Evolutionary conservation across 106 monocot genomes (phyloP).

Genomic region (Dactylorhiza incarnata): DNA sequence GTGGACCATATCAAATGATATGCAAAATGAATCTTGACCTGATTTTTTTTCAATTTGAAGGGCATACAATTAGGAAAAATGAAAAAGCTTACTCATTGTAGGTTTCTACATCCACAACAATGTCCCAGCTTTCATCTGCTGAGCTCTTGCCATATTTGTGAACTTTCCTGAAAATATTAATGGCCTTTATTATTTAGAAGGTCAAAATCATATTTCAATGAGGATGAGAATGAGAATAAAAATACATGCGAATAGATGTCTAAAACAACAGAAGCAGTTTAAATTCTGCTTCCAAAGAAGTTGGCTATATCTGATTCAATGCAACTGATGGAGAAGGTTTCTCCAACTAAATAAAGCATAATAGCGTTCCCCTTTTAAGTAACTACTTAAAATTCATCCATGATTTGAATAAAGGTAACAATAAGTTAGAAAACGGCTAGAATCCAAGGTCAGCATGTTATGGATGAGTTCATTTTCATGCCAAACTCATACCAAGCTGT

Average conservation of each 20-base stretch:
- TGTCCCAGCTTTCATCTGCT: slow-evolving; percentile 92
- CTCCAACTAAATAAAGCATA: background rate
- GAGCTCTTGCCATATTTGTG: slow-evolving; percentile 98
- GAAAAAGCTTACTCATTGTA: slow-evolving; percentile 72
- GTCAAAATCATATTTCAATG: background rate
- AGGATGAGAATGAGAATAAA: background rate
- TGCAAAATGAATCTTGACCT: too few relatives aligned
- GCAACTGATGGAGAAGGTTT: background rate
- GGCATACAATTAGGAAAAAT: background rate
- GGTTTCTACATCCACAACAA: slow-evolving; percentile 78
- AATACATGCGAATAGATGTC: background rate
- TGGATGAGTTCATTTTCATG: too few relatives aligned
- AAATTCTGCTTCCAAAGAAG: background rate
- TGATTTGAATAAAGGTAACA: background rate
- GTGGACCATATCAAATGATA: too few relatives aligned
- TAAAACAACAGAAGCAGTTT: background rate
- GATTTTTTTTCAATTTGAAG: background rate
- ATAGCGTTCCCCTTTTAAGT: background rate
- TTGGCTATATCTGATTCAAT: background rate
- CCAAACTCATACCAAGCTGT: too few relatives aligned
- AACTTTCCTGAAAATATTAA: slow-evolving; percentile 58
- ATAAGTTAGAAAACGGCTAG: background rate
- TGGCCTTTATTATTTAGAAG: background rate
- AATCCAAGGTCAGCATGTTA: background rate
- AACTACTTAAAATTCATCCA: background rate